Percentiles rank a stretch among this genome's conserved stretches.
Evolutionary conservation across 2,329 filamentous ascomycete species (phyloP).

Genomic region (Diaporthe australafricana): DNA sequence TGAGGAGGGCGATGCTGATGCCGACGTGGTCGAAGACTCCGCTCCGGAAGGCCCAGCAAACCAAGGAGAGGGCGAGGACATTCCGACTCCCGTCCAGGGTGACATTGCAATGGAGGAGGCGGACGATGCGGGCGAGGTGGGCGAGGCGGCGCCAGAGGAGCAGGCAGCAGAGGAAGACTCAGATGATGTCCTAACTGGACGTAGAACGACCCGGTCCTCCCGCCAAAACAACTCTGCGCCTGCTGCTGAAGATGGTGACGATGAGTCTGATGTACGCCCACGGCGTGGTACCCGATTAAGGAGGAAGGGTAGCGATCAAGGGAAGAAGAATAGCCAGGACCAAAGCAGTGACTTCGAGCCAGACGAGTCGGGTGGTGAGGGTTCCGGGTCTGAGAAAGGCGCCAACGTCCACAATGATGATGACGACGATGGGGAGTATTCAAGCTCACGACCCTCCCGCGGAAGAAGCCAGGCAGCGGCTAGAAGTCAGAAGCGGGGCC

Average conservation of each 20-base stretch:
- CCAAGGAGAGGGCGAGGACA: constrained; percentile 42
- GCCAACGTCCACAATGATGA: constrained; percentile 48
- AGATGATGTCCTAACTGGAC: constrained; percentile 50
- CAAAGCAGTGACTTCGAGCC: constrained; percentile 72
- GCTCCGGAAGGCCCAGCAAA: constrained; percentile 27
- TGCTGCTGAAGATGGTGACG: constrained; percentile 40
- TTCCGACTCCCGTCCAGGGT: constrained; percentile 33
- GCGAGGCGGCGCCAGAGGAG: constrained; percentile 47
- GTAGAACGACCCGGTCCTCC: constrained; percentile 34
- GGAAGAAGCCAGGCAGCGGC: constrained; percentile 53
- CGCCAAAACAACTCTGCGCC: constrained; percentile 43
- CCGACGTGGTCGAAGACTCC: constrained; percentile 39
- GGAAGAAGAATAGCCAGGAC: constrained; percentile 61
- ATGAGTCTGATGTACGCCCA: constrained; percentile 38
- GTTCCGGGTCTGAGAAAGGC: constrained; percentile 52
- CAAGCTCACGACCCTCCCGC: constrained; percentile 63
- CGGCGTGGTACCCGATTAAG: constrained; percentile 31
- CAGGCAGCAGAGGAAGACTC: constrained; percentile 45
- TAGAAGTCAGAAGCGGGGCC: constrained; percentile 59
- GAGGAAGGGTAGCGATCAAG: constrained; percentile 45
- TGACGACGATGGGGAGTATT: constrained; percentile 58
- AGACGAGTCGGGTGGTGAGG: constrained; percentile 67
- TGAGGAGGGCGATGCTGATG: constrained; percentile 28
- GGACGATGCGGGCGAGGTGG: constrained; percentile 47
- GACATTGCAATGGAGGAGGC: constrained; percentile 42